Evolutionary conservation across 306 rosid species (phyloP), one percentile per base, ranked within the genome.

Genomic region (Lathyrus aphaca): DNA sequence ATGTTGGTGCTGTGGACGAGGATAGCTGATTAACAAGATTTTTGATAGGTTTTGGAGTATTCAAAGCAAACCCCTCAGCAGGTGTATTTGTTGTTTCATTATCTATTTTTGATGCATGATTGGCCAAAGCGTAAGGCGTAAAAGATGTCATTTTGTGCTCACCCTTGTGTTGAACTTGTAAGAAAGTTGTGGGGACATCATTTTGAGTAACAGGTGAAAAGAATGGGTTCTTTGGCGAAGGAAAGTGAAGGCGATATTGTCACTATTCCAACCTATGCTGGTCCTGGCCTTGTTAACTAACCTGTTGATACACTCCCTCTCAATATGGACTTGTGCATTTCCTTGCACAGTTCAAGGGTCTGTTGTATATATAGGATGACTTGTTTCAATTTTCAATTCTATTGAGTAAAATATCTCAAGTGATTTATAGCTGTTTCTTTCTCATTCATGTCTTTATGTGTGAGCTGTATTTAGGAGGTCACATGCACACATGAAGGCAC

Each of bases 1-100:
- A 93, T 74, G 75, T 90, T 69, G 96, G 98, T 45, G 84, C 90
- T 0, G 81, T 88, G 81, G 96, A 93, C 21, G 98, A 90, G 29
- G 96, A 90, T 74, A 90, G 87, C 84, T 93, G 88, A 90, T 79
- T 74, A 30, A 84, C 72, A 69, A 66, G 60, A 68, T 80, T 79
- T 80, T 81, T 62, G 45, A 53, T 82, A 76, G 69, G 73, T 43
- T 78, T 68, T 68, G 81, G 84, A 74, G 68, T 55, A 57, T 60
- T 80, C 50, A 66, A 57, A 56, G 81, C 66, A 69, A 59, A 32
- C 79, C 88, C 77, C 82, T 71, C 83, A 42, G 74, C 81, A 66
- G 80, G 87, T 82, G 75, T 70, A 50, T 43, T 78, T 51, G 38
- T 67, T 66, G 71, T 78, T 79, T 55, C 40, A 30, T 46, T 15